Evolutionary conservation across 768 basidiomycete genomes (phyloP).

Genomic region (Clavulina sp.): DNA sequence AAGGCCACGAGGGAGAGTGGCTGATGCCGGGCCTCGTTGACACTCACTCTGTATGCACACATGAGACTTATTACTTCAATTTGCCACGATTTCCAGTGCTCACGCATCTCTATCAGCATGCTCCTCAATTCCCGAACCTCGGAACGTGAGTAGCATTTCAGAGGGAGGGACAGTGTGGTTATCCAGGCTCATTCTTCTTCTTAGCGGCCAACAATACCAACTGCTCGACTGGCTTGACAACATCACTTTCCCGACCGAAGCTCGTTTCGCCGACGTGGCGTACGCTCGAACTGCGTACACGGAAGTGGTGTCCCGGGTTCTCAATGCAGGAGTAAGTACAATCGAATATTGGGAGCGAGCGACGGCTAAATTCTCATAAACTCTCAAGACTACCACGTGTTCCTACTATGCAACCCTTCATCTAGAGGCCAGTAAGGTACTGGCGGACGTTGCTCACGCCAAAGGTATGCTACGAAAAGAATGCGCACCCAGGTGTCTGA

Average conservation of each 20-base stretch:
- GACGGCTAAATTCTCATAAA: neutral
- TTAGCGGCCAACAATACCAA: slow-evolving; percentile 67
- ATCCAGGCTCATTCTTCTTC: slow-evolving; percentile 9
- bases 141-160: slow-evolving; percentile 29
- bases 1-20: slow-evolving; percentile 35
- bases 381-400: slow-evolving; percentile 71
- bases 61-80: slow-evolving; percentile 6
- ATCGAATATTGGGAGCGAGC: neutral
- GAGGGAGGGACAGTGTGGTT: slow-evolving; percentile 15
- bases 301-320: slow-evolving; percentile 48
- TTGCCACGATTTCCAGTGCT: neutral
- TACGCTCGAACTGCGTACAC: slow-evolving; percentile 58
- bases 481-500: neutral
- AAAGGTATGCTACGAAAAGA: slow-evolving; percentile 24
- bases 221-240: slow-evolving; percentile 77
- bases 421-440: slow-evolving; percentile 56
- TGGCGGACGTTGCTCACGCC: slow-evolving; percentile 57
- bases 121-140: slow-evolving; percentile 60
- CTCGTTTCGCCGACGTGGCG: slow-evolving; percentile 44
- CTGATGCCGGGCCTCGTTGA: slow-evolving; percentile 80
- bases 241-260: slow-evolving; percentile 79
- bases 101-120: slow-evolving; percentile 30
- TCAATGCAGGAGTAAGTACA: slow-evolving; percentile 55
- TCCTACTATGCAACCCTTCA: slow-evolving; percentile 84
- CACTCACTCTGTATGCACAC: slow-evolving; percentile 81